phyloP scores from a whole-genome alignment of 345 rosid genomes.

The Laguncularia racemosa region DNA sequence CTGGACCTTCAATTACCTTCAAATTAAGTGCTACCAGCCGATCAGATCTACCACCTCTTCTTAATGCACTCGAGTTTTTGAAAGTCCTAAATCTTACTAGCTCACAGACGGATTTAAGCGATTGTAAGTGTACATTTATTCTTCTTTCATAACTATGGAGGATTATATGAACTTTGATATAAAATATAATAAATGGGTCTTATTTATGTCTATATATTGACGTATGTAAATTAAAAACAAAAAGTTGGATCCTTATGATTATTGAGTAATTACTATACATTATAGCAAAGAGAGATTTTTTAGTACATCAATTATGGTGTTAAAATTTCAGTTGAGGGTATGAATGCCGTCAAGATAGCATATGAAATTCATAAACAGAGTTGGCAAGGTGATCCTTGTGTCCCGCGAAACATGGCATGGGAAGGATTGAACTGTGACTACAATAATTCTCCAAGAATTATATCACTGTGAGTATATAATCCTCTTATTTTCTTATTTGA shows the following conservation, averaged over 20 bases:
- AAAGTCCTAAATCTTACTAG: constrained; percentile 10
- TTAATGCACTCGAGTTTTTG: constrained; percentile 35
- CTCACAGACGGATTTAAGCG: constrained; percentile 5
- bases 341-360: not conserved
- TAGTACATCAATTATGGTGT: too few relatives aligned
- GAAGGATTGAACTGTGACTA: constrained; percentile 13
- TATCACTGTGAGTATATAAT: constrained; percentile 11
- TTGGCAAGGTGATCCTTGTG: constrained; percentile 32
- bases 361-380: constrained; percentile 9
- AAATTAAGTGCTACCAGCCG: not conserved
- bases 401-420: constrained; percentile 11
- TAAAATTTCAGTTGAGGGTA: not conserved
- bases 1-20: not conserved
- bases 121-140: not conserved
- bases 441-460: constrained; percentile 7
- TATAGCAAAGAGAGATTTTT: too few relatives aligned
- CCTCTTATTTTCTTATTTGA: not conserved
- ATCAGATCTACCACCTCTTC: constrained; percentile 23
- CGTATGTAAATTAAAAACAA: too few relatives aligned
- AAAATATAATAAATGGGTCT: too few relatives aligned
- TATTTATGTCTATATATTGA: too few relatives aligned
- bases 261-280: too few relatives aligned
- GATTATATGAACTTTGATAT: too few relatives aligned
- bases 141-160: too few relatives aligned
- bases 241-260: too few relatives aligned